A percentile compares a stretch with the other conserved stretches of the same genome.
Evolutionary conservation across 805 yeast genomes (phyloP).

Genomic region (Danielozyma ontarioensis): DNA sequence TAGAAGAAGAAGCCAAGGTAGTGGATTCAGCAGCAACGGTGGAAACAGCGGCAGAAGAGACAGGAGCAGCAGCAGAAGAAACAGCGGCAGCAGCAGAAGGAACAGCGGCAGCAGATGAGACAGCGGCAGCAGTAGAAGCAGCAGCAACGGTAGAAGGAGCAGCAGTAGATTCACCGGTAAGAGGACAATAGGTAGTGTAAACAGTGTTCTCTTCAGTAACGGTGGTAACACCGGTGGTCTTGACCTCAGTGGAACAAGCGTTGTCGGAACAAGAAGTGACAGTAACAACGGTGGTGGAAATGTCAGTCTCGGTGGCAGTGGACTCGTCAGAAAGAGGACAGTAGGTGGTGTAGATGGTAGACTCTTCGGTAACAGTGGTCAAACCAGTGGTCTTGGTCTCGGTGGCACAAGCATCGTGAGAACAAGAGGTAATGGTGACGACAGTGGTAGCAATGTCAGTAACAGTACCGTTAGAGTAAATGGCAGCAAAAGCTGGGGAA

Average conservation of each 20-base stretch:
- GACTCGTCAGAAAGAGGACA: constrained; percentile 8
- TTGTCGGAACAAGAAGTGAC: constrained; percentile 4
- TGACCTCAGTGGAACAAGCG: background rate
- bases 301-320: constrained; percentile 1
- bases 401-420: background rate
- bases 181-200: constrained; percentile 33
- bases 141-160: constrained; percentile 9
- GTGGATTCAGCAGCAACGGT: constrained; percentile 1
- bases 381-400: constrained; percentile 4
- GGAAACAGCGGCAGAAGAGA: constrained; percentile 2
- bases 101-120: constrained; percentile 9
- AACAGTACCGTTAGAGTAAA: constrained; percentile 18
- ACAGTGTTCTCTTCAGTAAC: constrained; percentile 24
- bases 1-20: constrained; percentile 1
- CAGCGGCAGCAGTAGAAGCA: constrained; percentile 6
- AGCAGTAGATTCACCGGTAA: constrained; percentile 9
- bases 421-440: constrained; percentile 16
- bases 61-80: constrained; percentile 5
- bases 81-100: constrained; percentile 4
- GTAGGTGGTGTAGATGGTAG: constrained; percentile 11
- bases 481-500: constrained; percentile 23
- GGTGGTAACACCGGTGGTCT: constrained; percentile 34
- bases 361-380: constrained; percentile 14
- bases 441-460: constrained; percentile 12
- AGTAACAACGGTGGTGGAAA: constrained; percentile 7